A percentile compares a stretch with the other conserved stretches of the same genome.
Evolutionary conservation across 163 green algal genomes (phyloP).

Genomic region (Chlamydomonas reinhardtii): DNA sequence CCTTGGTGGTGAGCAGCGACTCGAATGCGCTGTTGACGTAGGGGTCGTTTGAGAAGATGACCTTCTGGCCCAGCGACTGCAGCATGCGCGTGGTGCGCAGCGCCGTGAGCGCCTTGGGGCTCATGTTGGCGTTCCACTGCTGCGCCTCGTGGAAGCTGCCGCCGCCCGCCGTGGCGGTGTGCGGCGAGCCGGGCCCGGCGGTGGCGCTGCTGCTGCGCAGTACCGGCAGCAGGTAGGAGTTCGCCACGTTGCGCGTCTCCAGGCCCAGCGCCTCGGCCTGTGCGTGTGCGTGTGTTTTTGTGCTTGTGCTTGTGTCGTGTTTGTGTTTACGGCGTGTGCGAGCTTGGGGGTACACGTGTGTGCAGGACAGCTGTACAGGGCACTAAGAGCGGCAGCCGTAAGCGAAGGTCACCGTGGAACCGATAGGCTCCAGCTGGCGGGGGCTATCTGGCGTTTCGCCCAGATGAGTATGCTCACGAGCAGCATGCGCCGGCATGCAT

Average conservation of each 20-base stretch:
- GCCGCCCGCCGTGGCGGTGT: background rate
- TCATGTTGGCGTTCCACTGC: constrained; percentile 15
- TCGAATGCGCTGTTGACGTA: constrained; percentile 61
- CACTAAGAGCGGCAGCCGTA: too few relatives aligned
- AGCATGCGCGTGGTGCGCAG: constrained; percentile 53
- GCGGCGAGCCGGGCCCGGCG: background rate
- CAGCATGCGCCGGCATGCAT: too few relatives aligned
- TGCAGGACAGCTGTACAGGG: too few relatives aligned
- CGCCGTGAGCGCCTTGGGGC: constrained; percentile 41
- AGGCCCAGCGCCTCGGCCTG: constrained; percentile 54
- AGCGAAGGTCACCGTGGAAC: too few relatives aligned
- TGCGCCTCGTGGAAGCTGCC: constrained; percentile 32
- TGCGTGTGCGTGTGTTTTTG: background rate
- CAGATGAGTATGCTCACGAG: too few relatives aligned
- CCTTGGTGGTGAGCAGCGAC: constrained; percentile 38
- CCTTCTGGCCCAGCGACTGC: constrained; percentile 48
- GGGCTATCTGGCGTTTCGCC: too few relatives aligned
- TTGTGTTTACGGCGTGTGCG: background rate
- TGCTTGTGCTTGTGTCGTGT: background rate
- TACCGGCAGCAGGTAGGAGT: constrained; percentile 48
- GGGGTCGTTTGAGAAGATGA: constrained; percentile 58
- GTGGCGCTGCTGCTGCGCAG: background rate
- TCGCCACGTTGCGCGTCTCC: constrained; percentile 54
- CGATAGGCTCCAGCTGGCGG: too few relatives aligned
- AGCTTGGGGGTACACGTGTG: too few relatives aligned